A percentile compares a stretch with the other conserved stretches of the same genome.
Evolutionary conservation across 495 filamentous ascomycete species (phyloP).

Genomic region (Neurospora africana): DNA sequence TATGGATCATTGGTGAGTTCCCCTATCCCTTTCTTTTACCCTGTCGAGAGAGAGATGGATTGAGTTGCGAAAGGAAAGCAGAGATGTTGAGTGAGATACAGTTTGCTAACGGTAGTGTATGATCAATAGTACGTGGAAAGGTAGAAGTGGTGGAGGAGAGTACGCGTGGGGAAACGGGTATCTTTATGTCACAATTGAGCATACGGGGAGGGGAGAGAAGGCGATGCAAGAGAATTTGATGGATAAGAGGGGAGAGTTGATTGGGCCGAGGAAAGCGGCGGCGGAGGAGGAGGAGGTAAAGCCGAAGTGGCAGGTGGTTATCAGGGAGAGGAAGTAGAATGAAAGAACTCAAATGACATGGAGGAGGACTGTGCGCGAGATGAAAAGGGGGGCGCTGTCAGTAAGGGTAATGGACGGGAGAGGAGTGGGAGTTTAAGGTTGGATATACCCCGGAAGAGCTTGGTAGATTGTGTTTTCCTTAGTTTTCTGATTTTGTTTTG

Average conservation of each 20-base stretch:
- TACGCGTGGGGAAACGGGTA: neutral
- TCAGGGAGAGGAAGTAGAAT: neutral
- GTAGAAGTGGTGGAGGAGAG: neutral
- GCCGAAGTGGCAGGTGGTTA: neutral
- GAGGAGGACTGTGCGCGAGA: too few relatives aligned
- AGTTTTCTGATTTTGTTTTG: neutral
- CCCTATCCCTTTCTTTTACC: neutral
- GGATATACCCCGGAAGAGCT: neutral
- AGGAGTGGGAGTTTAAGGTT: neutral
- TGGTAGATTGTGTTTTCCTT: neutral
- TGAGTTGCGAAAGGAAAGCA: neutral
- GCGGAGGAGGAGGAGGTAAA: neutral
- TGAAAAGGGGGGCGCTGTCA: too few relatives aligned
- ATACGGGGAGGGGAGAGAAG: neutral
- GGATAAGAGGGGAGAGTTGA: neutral
- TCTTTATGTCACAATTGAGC: neutral
- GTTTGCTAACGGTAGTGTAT: neutral
- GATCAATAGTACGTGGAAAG: neutral
- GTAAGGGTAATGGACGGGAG: too few relatives aligned
- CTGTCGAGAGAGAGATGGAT: neutral
- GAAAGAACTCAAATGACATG: too few relatives aligned
- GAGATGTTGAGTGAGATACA: neutral
- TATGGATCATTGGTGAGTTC: neutral
- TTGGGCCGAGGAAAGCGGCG: neutral
- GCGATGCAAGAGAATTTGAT: neutral